These are phyloP conservation scores for Colletotrichum abscissum DNA, from an alignment of 2,329 filamentous ascomycete genomes.

Conservation along the genomic window DNA sequence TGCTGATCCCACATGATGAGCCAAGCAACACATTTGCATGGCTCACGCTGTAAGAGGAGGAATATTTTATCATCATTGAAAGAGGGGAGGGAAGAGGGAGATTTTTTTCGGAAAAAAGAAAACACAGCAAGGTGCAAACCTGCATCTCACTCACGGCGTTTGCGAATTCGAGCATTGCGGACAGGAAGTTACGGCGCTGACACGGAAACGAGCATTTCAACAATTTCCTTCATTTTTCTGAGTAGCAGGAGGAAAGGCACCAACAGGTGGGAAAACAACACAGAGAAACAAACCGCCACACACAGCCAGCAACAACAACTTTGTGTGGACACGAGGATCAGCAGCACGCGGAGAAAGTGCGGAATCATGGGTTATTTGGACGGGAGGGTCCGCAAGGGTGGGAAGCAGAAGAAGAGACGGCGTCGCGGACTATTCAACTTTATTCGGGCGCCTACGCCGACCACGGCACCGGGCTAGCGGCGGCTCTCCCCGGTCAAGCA, in stretches of 20 bases:
- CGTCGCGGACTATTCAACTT: constrained; percentile 10
- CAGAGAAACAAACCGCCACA: not conserved
- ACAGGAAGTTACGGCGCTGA: not conserved
- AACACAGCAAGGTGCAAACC: not conserved
- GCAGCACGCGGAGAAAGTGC: not conserved
- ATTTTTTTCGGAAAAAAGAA: not conserved
- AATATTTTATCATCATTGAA: not conserved
- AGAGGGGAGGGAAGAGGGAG: not conserved
- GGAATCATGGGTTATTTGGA: not conserved
- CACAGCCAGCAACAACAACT: not conserved
- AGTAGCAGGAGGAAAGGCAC: not conserved
- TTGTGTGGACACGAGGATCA: not conserved
- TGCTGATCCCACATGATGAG: not conserved
- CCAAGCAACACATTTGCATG: not conserved
- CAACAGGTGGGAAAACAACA: not conserved
- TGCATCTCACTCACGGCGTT: not conserved
- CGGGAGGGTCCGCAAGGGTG: constrained; percentile 14
- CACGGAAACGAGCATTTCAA: not conserved
- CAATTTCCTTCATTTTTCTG: not conserved
- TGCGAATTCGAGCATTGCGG: not conserved
- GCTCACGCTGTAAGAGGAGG: not conserved
- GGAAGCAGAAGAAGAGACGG: not conserved
- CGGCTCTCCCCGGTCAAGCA: not conserved
- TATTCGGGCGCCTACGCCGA: constrained; percentile 13
- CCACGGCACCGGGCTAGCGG: not conserved